These are phyloP conservation scores for Daldinia vernicosa DNA, from an alignment of 495 filamentous ascomycete species.

Conservation along the genomic window DNA sequence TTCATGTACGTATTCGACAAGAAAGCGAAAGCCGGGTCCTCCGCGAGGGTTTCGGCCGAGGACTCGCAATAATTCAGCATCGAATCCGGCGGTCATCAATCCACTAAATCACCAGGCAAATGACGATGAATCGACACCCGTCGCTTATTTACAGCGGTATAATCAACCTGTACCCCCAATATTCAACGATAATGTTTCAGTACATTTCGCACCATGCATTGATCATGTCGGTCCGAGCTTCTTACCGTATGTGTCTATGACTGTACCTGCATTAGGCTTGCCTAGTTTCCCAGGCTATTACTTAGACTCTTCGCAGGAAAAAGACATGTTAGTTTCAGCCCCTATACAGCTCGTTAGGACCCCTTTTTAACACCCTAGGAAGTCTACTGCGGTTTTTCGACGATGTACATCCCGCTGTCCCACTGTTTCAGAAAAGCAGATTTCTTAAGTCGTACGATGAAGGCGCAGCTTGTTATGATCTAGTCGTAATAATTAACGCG, in stretches of 20 bases:
- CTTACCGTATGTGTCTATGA: not conserved
- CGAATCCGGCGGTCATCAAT: not conserved
- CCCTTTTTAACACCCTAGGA: not conserved
- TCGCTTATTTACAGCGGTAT: not conserved
- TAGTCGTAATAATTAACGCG: conserved; percentile 40
- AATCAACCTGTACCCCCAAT: not conserved
- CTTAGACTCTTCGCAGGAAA: conserved; percentile 26
- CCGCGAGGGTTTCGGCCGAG: conserved; percentile 28
- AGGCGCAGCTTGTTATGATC: conserved; percentile 26
- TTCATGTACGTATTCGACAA: conserved; percentile 38
- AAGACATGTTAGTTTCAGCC: conserved; percentile 25
- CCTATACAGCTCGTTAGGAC: not conserved
- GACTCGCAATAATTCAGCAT: not conserved
- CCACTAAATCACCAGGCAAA: not conserved
- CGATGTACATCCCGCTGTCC: conserved; percentile 44
- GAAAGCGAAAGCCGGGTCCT: conserved; percentile 43
- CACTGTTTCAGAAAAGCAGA: conserved; percentile 40
- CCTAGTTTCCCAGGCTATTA: conserved; percentile 31
- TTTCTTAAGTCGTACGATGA: conserved; percentile 42
- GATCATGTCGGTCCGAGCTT: not conserved
- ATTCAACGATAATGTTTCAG: not conserved
- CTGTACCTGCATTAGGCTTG: not conserved
- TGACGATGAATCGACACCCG: not conserved
- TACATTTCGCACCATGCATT: conserved; percentile 3
- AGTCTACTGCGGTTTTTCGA: conserved; percentile 40